phyloP scores from a whole-genome alignment of 2,329 filamentous ascomycete genomes.

The Exserohilum rostratum region DNA sequence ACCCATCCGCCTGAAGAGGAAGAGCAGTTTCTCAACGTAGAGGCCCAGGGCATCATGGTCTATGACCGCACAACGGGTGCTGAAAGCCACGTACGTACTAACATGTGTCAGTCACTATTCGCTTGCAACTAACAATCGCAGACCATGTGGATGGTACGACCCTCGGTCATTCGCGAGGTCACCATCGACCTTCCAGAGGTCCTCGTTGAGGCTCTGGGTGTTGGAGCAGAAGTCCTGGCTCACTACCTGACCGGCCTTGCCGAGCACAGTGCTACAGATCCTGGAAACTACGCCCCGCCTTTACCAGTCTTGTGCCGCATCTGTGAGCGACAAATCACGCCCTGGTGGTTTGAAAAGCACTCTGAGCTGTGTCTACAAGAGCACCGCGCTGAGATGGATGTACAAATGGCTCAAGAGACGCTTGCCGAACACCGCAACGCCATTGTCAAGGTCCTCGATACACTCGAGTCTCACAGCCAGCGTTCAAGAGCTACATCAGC shows the following conservation, averaged over 20 bases:
- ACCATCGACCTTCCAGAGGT: slow-evolving; percentile 91
- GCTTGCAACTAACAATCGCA: slow-evolving; percentile 52
- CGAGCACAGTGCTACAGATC: slow-evolving; percentile 78
- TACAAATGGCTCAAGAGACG: slow-evolving; percentile 92
- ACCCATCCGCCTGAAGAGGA: slow-evolving; percentile 38
- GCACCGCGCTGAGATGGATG: slow-evolving; percentile 95
- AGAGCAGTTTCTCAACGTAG: slow-evolving; percentile 74
- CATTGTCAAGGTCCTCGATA: slow-evolving; percentile 94
- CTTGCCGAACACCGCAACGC: slow-evolving; percentile 90
- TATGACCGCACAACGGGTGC: slow-evolving; percentile 86
- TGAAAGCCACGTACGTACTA: slow-evolving; percentile 80
- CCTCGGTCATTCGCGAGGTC: slow-evolving; percentile 87
- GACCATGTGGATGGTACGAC: slow-evolving; percentile 99
- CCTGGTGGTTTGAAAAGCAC: slow-evolving; percentile 99
- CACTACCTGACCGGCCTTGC: slow-evolving; percentile 90
- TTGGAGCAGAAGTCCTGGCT: slow-evolving; percentile 91
- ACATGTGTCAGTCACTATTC: background rate
- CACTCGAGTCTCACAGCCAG: slow-evolving; percentile 78
- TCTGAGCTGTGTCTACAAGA: slow-evolving; percentile 95
- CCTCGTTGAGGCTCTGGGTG: slow-evolving; percentile 90
- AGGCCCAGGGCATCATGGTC: slow-evolving; percentile 98
- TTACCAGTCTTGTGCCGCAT: slow-evolving; percentile 91
- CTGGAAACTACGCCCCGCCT: slow-evolving; percentile 78
- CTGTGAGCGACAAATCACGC: slow-evolving; percentile 94
- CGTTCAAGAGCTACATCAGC: slow-evolving; percentile 60